These are phyloP conservation scores for Debaryomyces singareniensis DNA, from an alignment of 1,139 yeast genomes.

Conservation along the genomic window DNA sequence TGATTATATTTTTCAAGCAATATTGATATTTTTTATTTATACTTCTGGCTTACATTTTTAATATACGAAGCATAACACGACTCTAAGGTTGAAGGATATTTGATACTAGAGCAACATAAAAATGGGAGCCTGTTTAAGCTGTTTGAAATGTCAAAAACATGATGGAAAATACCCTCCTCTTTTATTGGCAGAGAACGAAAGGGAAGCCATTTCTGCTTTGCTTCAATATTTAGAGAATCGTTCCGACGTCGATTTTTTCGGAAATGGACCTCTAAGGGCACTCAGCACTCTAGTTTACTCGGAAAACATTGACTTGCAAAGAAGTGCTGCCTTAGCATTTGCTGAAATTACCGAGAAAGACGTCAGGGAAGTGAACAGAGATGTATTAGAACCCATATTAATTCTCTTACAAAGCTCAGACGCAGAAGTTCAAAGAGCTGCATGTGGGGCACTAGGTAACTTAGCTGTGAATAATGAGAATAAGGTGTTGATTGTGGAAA, in stretches of 20 bases:
- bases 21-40: too few species aligned
- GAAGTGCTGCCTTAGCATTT: conserved; percentile 97
- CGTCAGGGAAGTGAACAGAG: conserved; percentile 83
- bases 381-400: conserved; percentile 88
- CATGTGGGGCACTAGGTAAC: conserved; percentile 97
- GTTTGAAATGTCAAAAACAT: conserved; percentile 33
- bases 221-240: conserved; percentile 81
- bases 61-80: too few species aligned
- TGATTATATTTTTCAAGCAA: too few species aligned
- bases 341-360: conserved; percentile 98
- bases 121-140: conserved; percentile 70
- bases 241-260: conserved; percentile 84
- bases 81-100: too few species aligned
- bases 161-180: conserved; percentile 61
- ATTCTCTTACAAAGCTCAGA: conserved; percentile 82
- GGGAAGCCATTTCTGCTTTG: conserved; percentile 90
- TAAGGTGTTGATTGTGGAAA: conserved; percentile 86
- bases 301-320: conserved; percentile 88
- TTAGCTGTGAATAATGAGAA: conserved; percentile 95
- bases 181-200: conserved; percentile 89
- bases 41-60: too few species aligned
- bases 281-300: conserved; percentile 89
- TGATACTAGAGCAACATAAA: too few species aligned
- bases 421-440: conserved; percentile 95
- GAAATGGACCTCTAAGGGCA: conserved; percentile 85